Percentiles rank a stretch among this genome's conserved stretches.
Evolutionary conservation across 148 eudicot genomes (phyloP).

Genomic region (Heliamphora exappendiculata): DNA sequence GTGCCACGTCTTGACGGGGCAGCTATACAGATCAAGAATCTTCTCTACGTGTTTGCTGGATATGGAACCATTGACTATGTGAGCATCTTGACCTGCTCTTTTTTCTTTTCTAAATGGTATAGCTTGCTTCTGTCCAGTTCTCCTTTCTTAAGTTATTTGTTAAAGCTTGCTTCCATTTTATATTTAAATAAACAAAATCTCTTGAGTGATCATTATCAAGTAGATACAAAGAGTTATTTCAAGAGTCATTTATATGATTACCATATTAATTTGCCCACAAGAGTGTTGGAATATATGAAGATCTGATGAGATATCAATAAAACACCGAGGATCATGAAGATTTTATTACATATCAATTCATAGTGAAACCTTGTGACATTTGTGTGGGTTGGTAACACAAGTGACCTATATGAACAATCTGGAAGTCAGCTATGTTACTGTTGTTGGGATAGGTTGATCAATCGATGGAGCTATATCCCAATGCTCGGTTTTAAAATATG

Average conservation of each 20-base stretch:
- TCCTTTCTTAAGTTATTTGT: not conserved
- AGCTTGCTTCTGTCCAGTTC: not conserved
- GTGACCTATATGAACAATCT: too few species aligned
- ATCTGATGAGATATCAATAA: not conserved
- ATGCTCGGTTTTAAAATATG: too few species aligned
- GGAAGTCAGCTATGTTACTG: too few species aligned
- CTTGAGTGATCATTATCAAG: not conserved
- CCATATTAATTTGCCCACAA: not conserved
- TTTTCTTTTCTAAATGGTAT: not conserved
- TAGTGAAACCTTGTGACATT: not conserved
- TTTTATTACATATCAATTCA: not conserved
- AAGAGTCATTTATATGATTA: not conserved
- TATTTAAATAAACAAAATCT: not conserved
- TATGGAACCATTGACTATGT: slow-evolving; percentile 87
- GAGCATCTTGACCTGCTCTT: slow-evolving; percentile 22
- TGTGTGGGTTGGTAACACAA: too few species aligned
- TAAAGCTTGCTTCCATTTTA: not conserved
- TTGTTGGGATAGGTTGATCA: too few species aligned
- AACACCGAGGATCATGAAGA: not conserved
- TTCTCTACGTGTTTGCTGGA: slow-evolving; percentile 88
- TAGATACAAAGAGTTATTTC: not conserved
- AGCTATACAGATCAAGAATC: slow-evolving; percentile 81
- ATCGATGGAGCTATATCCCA: not conserved
- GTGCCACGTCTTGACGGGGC: slow-evolving; percentile 97
- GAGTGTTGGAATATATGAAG: not conserved